Percentiles rank a stretch among this genome's conserved stretches.
Conservation (phyloP, 345 rosid genomes). For the Citrus reticulata region DNA sequence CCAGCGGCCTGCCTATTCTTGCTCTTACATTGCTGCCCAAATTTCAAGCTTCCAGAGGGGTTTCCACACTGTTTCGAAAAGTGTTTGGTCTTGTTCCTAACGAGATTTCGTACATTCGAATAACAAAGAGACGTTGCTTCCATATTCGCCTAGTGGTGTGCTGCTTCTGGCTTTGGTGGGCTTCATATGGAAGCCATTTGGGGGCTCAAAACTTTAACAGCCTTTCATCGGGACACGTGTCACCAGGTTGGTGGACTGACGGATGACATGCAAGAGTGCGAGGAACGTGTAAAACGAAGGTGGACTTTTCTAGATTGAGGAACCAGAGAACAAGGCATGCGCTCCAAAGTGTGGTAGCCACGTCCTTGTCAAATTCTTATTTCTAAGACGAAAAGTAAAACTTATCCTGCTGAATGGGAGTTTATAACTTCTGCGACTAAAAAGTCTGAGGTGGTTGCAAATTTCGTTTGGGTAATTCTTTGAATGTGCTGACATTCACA, state of each 20-base stretch:
- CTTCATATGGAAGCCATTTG: neutral
- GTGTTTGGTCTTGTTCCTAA: neutral
- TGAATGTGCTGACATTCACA: neutral
- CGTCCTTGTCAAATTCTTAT: neutral
- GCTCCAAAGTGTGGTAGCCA: neutral
- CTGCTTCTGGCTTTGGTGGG: too few relatives aligned
- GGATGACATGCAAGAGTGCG: neutral
- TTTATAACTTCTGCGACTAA: too few relatives aligned
- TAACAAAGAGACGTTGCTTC: neutral
- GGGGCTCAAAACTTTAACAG: constrained; percentile 1
- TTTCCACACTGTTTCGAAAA: neutral
- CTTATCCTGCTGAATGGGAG: neutral
- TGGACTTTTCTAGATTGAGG: neutral
- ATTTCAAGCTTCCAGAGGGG: neutral
- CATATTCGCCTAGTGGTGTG: neutral
- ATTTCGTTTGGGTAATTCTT: neutral
- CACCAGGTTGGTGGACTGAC: neutral
- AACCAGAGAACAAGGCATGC: neutral
- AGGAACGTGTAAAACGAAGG: neutral
- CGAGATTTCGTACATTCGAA: neutral
- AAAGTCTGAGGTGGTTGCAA: neutral
- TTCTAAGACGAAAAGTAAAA: too few relatives aligned
- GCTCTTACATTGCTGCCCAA: neutral
- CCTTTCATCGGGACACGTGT: constrained; percentile 12
- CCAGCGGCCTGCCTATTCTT: neutral